Percentiles rank a stretch among this genome's conserved stretches.
These are phyloP conservation scores for Rheum nobile DNA, from an alignment of 148 eudicot genomes.

Conservation along the genomic window DNA sequence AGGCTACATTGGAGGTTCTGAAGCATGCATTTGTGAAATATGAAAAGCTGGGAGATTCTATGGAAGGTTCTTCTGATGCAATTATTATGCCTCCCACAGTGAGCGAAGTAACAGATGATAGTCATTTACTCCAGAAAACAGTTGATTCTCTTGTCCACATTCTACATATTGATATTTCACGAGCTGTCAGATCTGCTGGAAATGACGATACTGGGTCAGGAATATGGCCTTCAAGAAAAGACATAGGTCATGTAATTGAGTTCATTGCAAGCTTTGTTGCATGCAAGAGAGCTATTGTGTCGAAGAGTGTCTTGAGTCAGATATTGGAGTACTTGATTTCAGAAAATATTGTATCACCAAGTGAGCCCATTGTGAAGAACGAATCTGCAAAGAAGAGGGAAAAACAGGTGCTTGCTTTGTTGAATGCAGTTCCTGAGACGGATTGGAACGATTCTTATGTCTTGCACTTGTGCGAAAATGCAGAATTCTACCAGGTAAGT, in stretches of 20 bases:
- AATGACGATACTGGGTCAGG: constrained; percentile 23
- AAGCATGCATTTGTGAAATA: constrained; percentile 46
- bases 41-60: constrained; percentile 19
- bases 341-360: constrained; percentile 31
- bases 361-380: constrained; percentile 18
- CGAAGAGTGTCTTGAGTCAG: constrained; percentile 48
- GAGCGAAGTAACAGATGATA: constrained; percentile 17
- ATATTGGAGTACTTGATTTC: constrained; percentile 71
- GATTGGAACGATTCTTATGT: constrained; percentile 71
- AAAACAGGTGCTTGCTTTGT: constrained; percentile 64
- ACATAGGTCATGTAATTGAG: constrained; percentile 57
- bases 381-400: constrained; percentile 47
- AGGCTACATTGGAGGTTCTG: constrained; percentile 81
- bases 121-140: constrained; percentile 44
- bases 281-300: constrained; percentile 41
- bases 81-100: constrained; percentile 20
- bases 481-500: constrained; percentile 78
- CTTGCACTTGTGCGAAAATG: constrained; percentile 55
- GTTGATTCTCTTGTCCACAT: constrained; percentile 67
- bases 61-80: constrained; percentile 19
- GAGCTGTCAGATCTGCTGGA: constrained; percentile 29
- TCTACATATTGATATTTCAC: constrained; percentile 43
- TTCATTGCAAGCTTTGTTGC: constrained; percentile 63
- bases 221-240: constrained; percentile 75
- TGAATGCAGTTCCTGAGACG: constrained; percentile 62